These are phyloP conservation scores for Polychytrium aggregatum DNA, from an alignment of 192 early-diverging fungal genomes.

Conservation along the genomic window DNA sequence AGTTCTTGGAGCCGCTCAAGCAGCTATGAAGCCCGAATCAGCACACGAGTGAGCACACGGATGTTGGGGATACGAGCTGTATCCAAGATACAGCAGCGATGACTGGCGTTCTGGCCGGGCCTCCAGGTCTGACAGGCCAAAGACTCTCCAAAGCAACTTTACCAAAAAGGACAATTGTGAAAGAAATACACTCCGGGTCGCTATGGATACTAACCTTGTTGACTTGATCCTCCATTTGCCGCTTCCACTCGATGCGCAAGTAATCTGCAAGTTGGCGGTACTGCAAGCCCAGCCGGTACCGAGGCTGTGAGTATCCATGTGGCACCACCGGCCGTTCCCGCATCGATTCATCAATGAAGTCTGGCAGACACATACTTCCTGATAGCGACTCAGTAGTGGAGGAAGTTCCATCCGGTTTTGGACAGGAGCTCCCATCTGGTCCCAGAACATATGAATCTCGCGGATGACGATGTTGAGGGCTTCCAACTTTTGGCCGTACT, in stretches of 20 bases:
- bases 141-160: no score
- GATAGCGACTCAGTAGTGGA: no score
- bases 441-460: conserved; percentile 25
- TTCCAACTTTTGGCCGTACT: no score
- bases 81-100: no score
- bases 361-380: no score
- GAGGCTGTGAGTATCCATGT: no score
- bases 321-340: no score
- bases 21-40: conserved; percentile 8
- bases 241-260: conserved; percentile 14
- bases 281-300: conserved; percentile 13
- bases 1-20: conserved; percentile 10
- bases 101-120: no score
- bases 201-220: conserved; percentile 5
- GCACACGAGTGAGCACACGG: not conserved
- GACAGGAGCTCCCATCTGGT: conserved; percentile 10
- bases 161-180: not conserved
- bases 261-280: conserved; percentile 17
- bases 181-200: not conserved
- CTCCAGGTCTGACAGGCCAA: no score
- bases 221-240: conserved; percentile 24
- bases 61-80: not conserved
- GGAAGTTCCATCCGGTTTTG: conserved; percentile 1
- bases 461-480: no score
- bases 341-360: no score